A percentile compares a stretch with the other conserved stretches of the same genome.
phyloP scores from a whole-genome alignment of 2,329 filamentous ascomycete species.

The Berkeleyomyces basicola region DNA sequence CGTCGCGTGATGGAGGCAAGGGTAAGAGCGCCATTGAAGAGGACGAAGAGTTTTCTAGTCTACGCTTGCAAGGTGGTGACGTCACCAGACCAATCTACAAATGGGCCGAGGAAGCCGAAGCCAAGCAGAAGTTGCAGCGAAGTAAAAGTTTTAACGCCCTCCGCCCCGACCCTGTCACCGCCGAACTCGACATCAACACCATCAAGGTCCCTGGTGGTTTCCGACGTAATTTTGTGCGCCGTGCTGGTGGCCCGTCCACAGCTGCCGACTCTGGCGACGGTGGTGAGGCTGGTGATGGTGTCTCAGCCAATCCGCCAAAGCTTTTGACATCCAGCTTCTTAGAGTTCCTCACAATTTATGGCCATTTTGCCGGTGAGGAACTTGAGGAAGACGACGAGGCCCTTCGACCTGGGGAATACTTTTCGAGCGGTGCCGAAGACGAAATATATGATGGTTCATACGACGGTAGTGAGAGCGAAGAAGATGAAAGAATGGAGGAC shows the following conservation, averaged over 20 bases:
- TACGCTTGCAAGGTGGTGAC: conserved; percentile 85
- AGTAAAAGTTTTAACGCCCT: conserved; percentile 78
- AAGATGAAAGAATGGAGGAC: conserved; percentile 73
- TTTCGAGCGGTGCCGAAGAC: conserved; percentile 59
- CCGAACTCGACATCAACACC: conserved; percentile 67
- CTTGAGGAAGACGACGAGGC: conserved; percentile 93
- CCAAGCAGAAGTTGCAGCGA: conserved; percentile 49
- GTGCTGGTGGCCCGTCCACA: conserved; percentile 28
- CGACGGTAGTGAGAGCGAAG: conserved; percentile 35
- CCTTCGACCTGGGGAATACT: conserved; percentile 76
- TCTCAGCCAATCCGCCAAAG: conserved; percentile 29
- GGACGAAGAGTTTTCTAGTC: conserved; percentile 79
- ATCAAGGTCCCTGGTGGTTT: conserved; percentile 94
- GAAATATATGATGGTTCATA: conserved; percentile 34
- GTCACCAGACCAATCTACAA: conserved; percentile 90
- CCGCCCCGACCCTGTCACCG: conserved; percentile 61
- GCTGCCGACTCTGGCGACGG: conserved; percentile 16
- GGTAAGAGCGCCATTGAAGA: conserved; percentile 39
- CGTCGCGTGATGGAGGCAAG: conserved; percentile 29
- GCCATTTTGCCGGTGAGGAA: conserved; percentile 93
- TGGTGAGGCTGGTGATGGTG: conserved; percentile 16
- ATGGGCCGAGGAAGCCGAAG: conserved; percentile 81
- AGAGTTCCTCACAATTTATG: conserved; percentile 87
- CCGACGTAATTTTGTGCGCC: conserved; percentile 71
- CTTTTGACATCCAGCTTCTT: conserved; percentile 85